Conservation (phyloP, 1,284 basidiomycete species). For the Fomitopsis schrenkii region DNA sequence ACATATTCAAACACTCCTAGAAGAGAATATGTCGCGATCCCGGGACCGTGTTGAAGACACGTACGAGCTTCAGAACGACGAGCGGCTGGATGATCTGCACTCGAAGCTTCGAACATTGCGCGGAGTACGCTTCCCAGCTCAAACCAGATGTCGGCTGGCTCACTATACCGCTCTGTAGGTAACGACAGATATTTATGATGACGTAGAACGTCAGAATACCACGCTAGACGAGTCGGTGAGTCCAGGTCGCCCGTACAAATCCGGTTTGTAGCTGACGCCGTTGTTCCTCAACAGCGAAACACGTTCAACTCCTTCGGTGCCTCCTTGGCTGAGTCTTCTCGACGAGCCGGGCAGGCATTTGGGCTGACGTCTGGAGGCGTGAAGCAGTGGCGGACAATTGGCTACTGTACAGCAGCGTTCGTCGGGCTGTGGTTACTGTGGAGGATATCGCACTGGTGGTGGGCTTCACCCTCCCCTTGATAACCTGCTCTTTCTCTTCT, state of each 20-base stretch:
- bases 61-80: conserved; percentile 79
- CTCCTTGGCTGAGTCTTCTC: conserved; percentile 58
- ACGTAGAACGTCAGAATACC: conserved; percentile 77
- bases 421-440: conserved; percentile 43
- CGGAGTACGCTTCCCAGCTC: conserved; percentile 45
- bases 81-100: conserved; percentile 75
- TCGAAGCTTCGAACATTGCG: conserved; percentile 75
- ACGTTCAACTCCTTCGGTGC: conserved; percentile 60
- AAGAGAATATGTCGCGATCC: conserved; percentile 17
- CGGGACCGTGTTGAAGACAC: conserved; percentile 48
- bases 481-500: too few species aligned
- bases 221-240: conserved; percentile 72
- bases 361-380: conserved; percentile 60
- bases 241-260: conserved; percentile 1
- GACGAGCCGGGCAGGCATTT: conserved; percentile 65
- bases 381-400: conserved; percentile 62
- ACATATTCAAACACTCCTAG: too few species aligned
- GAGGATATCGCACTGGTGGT: conserved; percentile 32
- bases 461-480: conserved; percentile 14
- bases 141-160: not conserved
- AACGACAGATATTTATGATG: conserved; percentile 75
- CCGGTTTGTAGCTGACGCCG: not conserved
- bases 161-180: conserved; percentile 41
- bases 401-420: conserved; percentile 46
- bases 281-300: conserved; percentile 43